Evolutionary conservation across 192 early-diverging fungal species (phyloP).

Genomic region (Kickxella alabastrina): DNA sequence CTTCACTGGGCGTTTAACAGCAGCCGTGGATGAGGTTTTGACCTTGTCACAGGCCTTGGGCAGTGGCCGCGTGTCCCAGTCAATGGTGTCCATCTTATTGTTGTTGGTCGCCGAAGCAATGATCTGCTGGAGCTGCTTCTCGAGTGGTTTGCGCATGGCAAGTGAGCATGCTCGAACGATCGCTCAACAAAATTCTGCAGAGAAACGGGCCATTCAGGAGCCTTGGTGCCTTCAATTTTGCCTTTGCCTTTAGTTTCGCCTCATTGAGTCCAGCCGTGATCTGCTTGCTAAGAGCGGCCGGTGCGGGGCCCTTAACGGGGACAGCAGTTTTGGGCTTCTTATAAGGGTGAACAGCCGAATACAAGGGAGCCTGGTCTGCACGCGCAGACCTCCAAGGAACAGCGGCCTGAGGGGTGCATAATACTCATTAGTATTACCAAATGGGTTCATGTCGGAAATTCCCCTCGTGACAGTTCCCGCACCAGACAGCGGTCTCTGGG

Average conservation of each 20-base stretch:
- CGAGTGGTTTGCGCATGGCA: slow-evolving; percentile 9
- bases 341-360: slow-evolving; percentile 27
- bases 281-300: not conserved
- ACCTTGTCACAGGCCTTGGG: slow-evolving; percentile 40
- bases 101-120: slow-evolving; percentile 35
- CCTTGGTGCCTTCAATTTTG: not conserved
- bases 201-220: slow-evolving; percentile 31
- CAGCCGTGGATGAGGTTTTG: not conserved
- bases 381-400: slow-evolving; percentile 7
- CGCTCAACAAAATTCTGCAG: slow-evolving; percentile 46
- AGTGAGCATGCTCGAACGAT: slow-evolving; percentile 36
- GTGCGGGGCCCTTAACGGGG: not conserved
- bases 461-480: no score
- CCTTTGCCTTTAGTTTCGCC: not conserved
- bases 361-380: slow-evolving; percentile 21
- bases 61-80: slow-evolving; percentile 35
- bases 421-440: no score
- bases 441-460: no score
- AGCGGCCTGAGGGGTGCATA: no score
- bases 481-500: no score
- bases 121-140: slow-evolving; percentile 48
- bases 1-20: slow-evolving; percentile 5
- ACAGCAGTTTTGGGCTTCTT: slow-evolving; percentile 18
- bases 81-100: slow-evolving; percentile 37
- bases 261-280: not conserved